These are phyloP conservation scores for Monosporascus cannonballus DNA, from an alignment of 2,329 filamentous ascomycete genomes.

Conservation along the genomic window DNA sequence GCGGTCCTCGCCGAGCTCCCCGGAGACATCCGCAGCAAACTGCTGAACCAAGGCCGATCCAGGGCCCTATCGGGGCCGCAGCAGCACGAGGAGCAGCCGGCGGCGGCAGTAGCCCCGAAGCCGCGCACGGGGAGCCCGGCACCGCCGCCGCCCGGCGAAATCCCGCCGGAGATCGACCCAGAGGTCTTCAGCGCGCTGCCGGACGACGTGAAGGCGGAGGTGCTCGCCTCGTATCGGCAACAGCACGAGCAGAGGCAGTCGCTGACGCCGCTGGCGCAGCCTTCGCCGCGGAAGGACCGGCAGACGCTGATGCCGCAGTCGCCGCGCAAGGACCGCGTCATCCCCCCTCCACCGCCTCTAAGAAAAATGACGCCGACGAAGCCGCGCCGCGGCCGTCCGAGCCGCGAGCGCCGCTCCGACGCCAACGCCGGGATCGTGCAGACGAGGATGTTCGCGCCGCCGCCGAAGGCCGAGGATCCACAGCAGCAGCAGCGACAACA, in stretches of 20 bases:
- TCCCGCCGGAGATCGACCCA: conserved; percentile 75
- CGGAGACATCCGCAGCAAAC: conserved; percentile 69
- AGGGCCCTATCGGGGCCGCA: conserved; percentile 14
- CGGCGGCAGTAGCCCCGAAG: conserved; percentile 20
- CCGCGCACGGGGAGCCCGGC: conserved; percentile 35
- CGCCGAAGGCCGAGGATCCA: neutral
- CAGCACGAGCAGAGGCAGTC: conserved; percentile 5
- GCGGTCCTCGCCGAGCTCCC: conserved; percentile 80
- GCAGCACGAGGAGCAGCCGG: conserved; percentile 5
- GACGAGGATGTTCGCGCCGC: conserved; percentile 56
- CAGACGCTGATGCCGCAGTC: conserved; percentile 40
- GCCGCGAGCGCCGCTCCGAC: conserved; percentile 46
- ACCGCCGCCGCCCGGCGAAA: conserved; percentile 19
- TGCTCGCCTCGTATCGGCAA: conserved; percentile 64
- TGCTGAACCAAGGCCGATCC: conserved; percentile 53
- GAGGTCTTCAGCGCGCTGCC: conserved; percentile 80
- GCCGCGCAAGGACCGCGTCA: conserved; percentile 48
- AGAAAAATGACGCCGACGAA: conserved; percentile 62
- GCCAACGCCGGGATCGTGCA: conserved; percentile 60
- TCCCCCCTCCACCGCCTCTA: conserved; percentile 27
- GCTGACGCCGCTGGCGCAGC: conserved; percentile 37
- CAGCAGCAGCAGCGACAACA: conserved; percentile 17
- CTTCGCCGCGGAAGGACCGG: conserved; percentile 46
- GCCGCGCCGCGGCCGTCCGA: conserved; percentile 42
- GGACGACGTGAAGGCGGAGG: conserved; percentile 76